A percentile compares a stretch with the other conserved stretches of the same genome.
Conservation (phyloP, 495 filamentous ascomycete species). For the Talaromyces proteolyticus region DNA sequence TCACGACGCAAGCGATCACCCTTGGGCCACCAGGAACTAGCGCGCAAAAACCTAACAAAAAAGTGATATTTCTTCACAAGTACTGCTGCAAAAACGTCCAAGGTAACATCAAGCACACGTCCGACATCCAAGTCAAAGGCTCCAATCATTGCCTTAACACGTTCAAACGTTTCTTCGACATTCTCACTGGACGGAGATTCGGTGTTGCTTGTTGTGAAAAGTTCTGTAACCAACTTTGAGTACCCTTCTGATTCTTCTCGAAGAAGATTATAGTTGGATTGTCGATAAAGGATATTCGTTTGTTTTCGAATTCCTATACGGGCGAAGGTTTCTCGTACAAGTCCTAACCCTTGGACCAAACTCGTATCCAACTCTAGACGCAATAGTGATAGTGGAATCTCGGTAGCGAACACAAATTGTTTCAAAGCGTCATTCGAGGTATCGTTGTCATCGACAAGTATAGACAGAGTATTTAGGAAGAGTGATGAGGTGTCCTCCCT, state of each 20-base stretch:
- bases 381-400: slow-evolving; percentile 64
- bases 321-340: slow-evolving; percentile 82
- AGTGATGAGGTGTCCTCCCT: slow-evolving; percentile 55
- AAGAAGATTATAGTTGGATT: slow-evolving; percentile 92
- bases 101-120: slow-evolving; percentile 83
- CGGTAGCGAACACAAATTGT: slow-evolving; percentile 60
- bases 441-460: slow-evolving; percentile 65
- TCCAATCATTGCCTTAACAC: slow-evolving; percentile 85
- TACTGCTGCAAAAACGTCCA: slow-evolving; percentile 82
- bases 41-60: slow-evolving; percentile 84
- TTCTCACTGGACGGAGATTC: slow-evolving; percentile 56
- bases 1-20: slow-evolving; percentile 27
- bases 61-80: slow-evolving; percentile 83
- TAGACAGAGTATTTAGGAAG: slow-evolving; percentile 77
- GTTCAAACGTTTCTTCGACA: slow-evolving; percentile 64
- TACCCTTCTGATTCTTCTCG: slow-evolving; percentile 96
- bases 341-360: slow-evolving; percentile 63
- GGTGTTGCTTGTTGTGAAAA: slow-evolving; percentile 71
- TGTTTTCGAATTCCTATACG: slow-evolving; percentile 78
- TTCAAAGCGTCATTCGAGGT: slow-evolving; percentile 37
- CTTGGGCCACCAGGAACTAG: slow-evolving; percentile 96
- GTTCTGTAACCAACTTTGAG: slow-evolving; percentile 79
- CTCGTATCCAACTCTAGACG: slow-evolving; percentile 76
- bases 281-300: slow-evolving; percentile 88
- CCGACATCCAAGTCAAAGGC: slow-evolving; percentile 93